Evolutionary conservation across 768 basidiomycete species (phyloP), one percentile per base, ranked within the genome.

Genomic region (Tylopilus felleus): DNA sequence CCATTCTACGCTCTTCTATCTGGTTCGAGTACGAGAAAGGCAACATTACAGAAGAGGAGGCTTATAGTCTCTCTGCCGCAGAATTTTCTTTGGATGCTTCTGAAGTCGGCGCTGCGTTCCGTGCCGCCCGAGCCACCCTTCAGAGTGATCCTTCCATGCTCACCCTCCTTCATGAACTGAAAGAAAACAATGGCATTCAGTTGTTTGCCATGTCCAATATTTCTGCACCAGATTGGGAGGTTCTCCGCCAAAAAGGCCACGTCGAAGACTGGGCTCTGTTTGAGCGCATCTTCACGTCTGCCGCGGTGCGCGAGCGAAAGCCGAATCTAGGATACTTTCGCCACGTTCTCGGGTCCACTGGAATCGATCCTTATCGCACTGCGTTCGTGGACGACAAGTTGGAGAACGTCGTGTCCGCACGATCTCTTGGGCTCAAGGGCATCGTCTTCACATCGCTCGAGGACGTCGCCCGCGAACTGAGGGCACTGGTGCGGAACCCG

Each of bases 1-100:
- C 42, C 1, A 59, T 64, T 17, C 36, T 64, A 13, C 57, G 51
- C 8, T 65, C 62, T n/a, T 51, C 47, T 12, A 56, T 28, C 0
- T 64, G 63, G 62, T 64, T 64, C 7, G 63, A 62, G 36, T 62
- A 64, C 29, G 62, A 64, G 13, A 64, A 64, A 27, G 62, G 63
- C 0, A 65, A 59, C 38, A 23, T 62, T 12, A 10, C 17, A 2
- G 52, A 65, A 47, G 53, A 54, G 0, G 47, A 65, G 17, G 27
- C 35, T 1, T 59, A 62, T 22, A 9, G 39, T 31, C 53, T 52
- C 17, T 27, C 31, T 1, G 54, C 60, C 1, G 25, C 36, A 19
- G 47, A 62, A 47, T 65, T 64, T 22, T 62, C 47, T 44, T 28
- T 64, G 38, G 60, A 65, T 28, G 14, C 29, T 25, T 47, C 38